These are phyloP conservation scores for Plasmodium gallinaceum DNA, from an alignment of 169 alveolate genomes.

Conservation along the genomic window DNA sequence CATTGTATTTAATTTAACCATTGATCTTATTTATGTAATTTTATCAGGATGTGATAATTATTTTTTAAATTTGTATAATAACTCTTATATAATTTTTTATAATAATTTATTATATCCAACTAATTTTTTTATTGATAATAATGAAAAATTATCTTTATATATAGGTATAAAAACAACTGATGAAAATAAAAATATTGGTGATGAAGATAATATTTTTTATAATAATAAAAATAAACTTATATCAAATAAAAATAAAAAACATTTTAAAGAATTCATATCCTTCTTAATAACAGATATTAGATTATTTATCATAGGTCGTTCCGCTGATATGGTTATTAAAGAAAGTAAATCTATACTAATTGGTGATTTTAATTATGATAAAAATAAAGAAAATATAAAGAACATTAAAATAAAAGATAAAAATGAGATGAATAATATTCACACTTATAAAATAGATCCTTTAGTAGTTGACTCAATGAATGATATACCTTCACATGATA, in stretches of 20 bases:
- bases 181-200: neutral
- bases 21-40: conserved; percentile 54
- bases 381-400: neutral
- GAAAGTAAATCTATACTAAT: neutral
- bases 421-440: neutral
- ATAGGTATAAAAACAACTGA: conserved; percentile 14
- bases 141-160: conserved; percentile 4
- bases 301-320: conserved; percentile 37
- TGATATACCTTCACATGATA: neutral
- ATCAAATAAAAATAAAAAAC: neutral
- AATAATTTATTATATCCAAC: conserved; percentile 47
- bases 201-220: neutral
- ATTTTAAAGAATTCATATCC: neutral
- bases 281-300: conserved; percentile 53
- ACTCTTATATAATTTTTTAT: conserved; percentile 43
- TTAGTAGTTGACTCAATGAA: neutral
- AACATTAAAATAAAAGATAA: conserved; percentile 1
- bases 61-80: conserved; percentile 12
- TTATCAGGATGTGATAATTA: conserved; percentile 45
- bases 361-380: neutral
- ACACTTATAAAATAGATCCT: neutral
- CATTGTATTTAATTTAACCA: conserved; percentile 36
- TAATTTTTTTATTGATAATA: conserved; percentile 20
- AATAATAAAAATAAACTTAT: neutral
- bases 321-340: conserved; percentile 36